A percentile compares a stretch with the other conserved stretches of the same genome.
Conservation (phyloP, 768 basidiomycete genomes). For the Gyrodon lividus region DNA sequence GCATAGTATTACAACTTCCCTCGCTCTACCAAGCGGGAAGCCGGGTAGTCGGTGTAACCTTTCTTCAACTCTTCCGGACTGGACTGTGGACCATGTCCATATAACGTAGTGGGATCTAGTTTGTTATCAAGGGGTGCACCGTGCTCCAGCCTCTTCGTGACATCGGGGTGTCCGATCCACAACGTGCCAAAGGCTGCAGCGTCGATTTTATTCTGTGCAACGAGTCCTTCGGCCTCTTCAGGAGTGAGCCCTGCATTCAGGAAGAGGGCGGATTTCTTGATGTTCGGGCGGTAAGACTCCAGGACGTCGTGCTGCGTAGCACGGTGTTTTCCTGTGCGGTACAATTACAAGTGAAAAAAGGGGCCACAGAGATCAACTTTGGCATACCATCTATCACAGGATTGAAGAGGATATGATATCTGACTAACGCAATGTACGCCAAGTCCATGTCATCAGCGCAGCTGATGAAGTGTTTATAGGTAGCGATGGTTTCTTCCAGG, state of each 20-base stretch:
- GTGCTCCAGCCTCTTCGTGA: constrained; percentile 36
- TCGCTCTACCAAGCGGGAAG: constrained; percentile 5
- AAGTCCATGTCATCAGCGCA: constrained; percentile 40
- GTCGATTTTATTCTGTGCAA: constrained; percentile 35
- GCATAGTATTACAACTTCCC: too few species aligned
- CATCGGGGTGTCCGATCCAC: constrained; percentile 42
- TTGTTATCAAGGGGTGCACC: constrained; percentile 26
- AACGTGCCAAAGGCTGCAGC: constrained; percentile 38
- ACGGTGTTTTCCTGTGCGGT: constrained; percentile 28
- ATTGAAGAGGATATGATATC: constrained; percentile 18
- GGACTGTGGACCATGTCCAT: constrained; percentile 19
- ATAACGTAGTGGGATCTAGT: constrained; percentile 21
- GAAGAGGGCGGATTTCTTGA: constrained; percentile 39
- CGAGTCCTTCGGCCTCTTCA: constrained; percentile 37
- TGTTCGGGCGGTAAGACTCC: constrained; percentile 34
- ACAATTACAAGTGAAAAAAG: neutral
- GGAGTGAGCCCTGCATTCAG: constrained; percentile 39
- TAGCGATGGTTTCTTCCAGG: constrained; percentile 42
- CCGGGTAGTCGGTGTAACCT: constrained; percentile 42
- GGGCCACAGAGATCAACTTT: neutral
- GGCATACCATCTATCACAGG: constrained; percentile 23
- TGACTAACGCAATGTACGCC: constrained; percentile 25
- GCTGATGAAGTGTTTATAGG: constrained; percentile 40
- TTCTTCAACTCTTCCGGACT: constrained; percentile 19
- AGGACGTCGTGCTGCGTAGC: constrained; percentile 41